Conservation (phyloP, 306 rosid genomes). For the Vigna reflexopilosa region DNA sequence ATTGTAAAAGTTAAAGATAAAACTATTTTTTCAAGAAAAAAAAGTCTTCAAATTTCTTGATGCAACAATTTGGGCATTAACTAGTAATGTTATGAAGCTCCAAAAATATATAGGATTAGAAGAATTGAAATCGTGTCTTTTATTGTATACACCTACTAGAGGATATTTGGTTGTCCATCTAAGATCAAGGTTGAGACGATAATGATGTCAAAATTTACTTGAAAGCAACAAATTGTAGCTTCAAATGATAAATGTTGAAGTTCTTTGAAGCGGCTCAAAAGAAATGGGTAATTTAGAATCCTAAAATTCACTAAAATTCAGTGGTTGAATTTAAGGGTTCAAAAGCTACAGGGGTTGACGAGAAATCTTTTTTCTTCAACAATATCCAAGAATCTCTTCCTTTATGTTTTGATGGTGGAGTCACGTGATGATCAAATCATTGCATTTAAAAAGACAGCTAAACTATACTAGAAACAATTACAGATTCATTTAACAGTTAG, state of each 20-base stretch:
- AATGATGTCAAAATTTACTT: no score
- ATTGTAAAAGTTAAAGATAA: neutral
- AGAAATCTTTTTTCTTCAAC: constrained; percentile 1
- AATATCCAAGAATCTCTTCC: neutral
- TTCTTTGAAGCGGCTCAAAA: no score
- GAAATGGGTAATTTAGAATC: neutral
- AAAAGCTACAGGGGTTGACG: neutral
- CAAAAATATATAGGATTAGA: neutral
- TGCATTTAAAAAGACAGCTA: neutral
- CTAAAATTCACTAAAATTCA: neutral
- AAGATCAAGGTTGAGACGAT: no score
- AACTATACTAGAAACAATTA: no score
- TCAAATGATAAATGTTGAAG: no score
- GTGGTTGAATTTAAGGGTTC: neutral
- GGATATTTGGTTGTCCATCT: no score
- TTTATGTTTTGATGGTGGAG: neutral
- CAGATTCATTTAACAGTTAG: neutral
- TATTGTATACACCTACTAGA: neutral
- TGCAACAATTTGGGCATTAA: constrained; percentile 5
- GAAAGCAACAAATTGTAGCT: no score
- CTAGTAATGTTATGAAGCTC: neutral
- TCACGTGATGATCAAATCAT: neutral
- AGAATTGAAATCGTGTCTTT: constrained; percentile 7
- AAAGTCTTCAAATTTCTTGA: neutral
- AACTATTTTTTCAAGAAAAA: neutral